Base-by-base conservation (phyloP, 129 eudicot species). In the Artemisia annua region DNA sequence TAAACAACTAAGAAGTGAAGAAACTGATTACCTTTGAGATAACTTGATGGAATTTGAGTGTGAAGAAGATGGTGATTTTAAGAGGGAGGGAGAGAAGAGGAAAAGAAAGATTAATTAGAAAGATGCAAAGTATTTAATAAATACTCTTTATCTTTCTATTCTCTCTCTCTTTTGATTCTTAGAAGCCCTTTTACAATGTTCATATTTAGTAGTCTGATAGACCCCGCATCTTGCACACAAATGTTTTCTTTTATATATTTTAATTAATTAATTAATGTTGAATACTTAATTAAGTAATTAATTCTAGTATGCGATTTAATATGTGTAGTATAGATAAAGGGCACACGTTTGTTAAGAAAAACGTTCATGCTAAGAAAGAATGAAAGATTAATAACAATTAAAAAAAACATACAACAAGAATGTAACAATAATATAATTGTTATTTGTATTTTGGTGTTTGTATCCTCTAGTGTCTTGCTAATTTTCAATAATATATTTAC, bases 141-240 rank as follows among this genome's bases (percentile, higher is more conserved):
- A 78, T 78, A 70, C 81, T 59, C 71, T 75, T 49, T 57, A 44
- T 52, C 75, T 80, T 59, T 69, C 73, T 78, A 30, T 73, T 68
- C 66, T 58, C 77, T n/a, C n/a, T n/a, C n/a, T 20, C 22, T 78
- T 57, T 81, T 26, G 70, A 61, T 76, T 76, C 83, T 64, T 48
- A 70, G 77, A 85, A 80, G 56, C 80, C 78, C 78, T 81, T 75
- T 52, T 46, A 58, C 71, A 66, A 16, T 72, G 81, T 81, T 81
- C 80, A 79, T 75, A 82, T 75, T 73, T 75, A 72, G 85, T 14
- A 80, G 83, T 79, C 73, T 72, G 81, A 79, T 88, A 55, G 10
- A 39, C 46, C 78, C 61, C 49, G 72, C 61, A 78, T 72, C 68
- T 78, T 71, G 58, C 73, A 78, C 44, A 64, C 60, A 70, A 53